Evolutionary conservation across 768 basidiomycete species (phyloP).

Genomic region (Pulveroboletus frians): DNA sequence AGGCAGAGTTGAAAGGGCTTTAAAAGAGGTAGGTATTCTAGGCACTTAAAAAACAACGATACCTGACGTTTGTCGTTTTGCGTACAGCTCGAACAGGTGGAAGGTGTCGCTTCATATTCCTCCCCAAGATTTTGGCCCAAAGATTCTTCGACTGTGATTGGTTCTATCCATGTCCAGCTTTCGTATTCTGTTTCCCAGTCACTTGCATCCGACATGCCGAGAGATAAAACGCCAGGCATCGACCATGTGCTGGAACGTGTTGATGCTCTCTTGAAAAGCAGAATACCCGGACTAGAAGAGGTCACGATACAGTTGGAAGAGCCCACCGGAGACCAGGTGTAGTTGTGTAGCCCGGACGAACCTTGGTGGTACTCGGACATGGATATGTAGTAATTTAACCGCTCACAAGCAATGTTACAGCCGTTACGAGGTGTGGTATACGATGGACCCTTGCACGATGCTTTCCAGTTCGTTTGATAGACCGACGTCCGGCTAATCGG

Average conservation of each 20-base stretch:
- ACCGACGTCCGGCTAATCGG: too few species aligned
- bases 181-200: constrained; percentile 53
- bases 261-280: constrained; percentile 60
- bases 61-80: background rate
- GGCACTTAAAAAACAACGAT: background rate
- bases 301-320: constrained; percentile 83
- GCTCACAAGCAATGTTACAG: background rate
- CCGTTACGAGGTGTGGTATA: too few species aligned
- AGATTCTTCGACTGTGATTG: constrained; percentile 78
- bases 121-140: constrained; percentile 94
- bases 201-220: constrained; percentile 43
- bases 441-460: too few species aligned
- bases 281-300: constrained; percentile 81
- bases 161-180: constrained; percentile 91
- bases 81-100: constrained; percentile 60
- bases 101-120: constrained; percentile 78
- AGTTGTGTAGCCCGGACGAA: constrained; percentile 2
- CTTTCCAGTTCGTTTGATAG: too few species aligned
- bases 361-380: constrained; percentile 7
- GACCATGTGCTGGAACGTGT: constrained; percentile 77
- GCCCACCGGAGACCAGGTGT: constrained; percentile 4
- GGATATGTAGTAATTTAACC: constrained; percentile 16
- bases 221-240: constrained; percentile 15
- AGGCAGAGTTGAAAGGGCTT: constrained; percentile 48
- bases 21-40: constrained; percentile 51